phyloP scores from a whole-genome alignment of 1,284 basidiomycete species.

The Erythrobasidium hasegawianum region DNA sequence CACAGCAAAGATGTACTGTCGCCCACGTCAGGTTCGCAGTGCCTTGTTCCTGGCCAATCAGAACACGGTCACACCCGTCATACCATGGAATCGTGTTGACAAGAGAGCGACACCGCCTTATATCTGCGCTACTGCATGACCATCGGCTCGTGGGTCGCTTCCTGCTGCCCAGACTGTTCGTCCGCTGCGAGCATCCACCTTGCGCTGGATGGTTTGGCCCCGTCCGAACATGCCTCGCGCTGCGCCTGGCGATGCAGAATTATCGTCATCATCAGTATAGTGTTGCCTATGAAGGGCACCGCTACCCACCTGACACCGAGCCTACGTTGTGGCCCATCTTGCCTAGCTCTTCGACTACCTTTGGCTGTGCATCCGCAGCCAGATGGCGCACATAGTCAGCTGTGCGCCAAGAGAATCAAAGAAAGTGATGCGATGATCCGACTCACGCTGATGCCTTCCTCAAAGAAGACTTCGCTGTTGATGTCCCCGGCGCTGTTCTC shows the following conservation, averaged over 20 bases:
- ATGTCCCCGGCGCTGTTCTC: conserved; percentile 61
- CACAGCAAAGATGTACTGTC: too few relatives aligned
- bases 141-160: conserved; percentile 72
- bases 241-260: conserved; percentile 53
- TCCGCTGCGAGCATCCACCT: conserved; percentile 61
- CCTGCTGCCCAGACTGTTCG: conserved; percentile 78
- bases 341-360: conserved; percentile 49
- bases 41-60: too few relatives aligned
- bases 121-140: conserved; percentile 44
- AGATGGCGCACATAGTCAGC: too few relatives aligned
- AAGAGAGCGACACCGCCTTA: too few relatives aligned
- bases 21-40: too few relatives aligned
- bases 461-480: conserved; percentile 79
- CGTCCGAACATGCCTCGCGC: conserved; percentile 72
- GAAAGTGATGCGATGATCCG: too few relatives aligned
- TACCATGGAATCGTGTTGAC: too few relatives aligned
- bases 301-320: conserved; percentile 48
- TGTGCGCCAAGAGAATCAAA: too few relatives aligned
- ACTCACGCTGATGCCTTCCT: conserved; percentile 72
- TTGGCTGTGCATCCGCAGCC: conserved; percentile 1
- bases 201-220: conserved; percentile 81
- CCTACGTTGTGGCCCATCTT: conserved; percentile 83
- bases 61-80: too few relatives aligned
- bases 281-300: too few relatives aligned
- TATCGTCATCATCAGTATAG: too few relatives aligned